A percentile compares a stretch with the other conserved stretches of the same genome.
Conservation (phyloP, 176 grass and related monocot species). For the Zea luxurians region DNA sequence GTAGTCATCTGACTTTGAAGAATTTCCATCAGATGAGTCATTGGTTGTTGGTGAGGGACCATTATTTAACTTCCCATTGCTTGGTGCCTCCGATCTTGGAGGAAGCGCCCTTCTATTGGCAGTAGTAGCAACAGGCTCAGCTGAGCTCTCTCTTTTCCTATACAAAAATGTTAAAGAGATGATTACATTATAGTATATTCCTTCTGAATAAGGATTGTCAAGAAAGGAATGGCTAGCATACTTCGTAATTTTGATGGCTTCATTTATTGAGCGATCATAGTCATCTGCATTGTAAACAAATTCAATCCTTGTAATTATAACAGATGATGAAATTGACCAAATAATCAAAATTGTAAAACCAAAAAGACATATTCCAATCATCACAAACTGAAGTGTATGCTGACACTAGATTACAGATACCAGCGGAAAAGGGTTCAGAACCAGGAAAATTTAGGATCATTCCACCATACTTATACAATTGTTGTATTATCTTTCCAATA, state of each 20-base stretch:
- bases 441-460: neutral
- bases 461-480: neutral
- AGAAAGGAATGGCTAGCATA: constrained; percentile 53
- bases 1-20: constrained; percentile 80
- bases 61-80: constrained; percentile 84
- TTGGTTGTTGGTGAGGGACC: constrained; percentile 45
- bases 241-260: constrained; percentile 99
- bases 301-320: constrained; percentile 33
- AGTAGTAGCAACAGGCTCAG: constrained; percentile 55
- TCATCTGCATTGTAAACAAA: constrained; percentile 77
- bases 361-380: constrained; percentile 17
- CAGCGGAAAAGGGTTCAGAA: neutral
- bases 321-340: neutral
- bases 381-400: neutral
- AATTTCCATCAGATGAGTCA: constrained; percentile 55
- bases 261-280: constrained; percentile 96
- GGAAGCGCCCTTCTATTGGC: constrained; percentile 55
- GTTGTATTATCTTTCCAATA: constrained; percentile 2
- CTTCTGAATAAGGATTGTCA: constrained; percentile 7
- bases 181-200: constrained; percentile 24
- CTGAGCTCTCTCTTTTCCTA: constrained; percentile 84
- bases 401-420: neutral
- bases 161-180: constrained; percentile 29
- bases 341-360: constrained; percentile 7
- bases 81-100: constrained; percentile 59